Evolutionary conservation across 176 grass and related monocot species (phyloP), one percentile per base, ranked within the genome.

Genomic region (Ananas comosus): DNA sequence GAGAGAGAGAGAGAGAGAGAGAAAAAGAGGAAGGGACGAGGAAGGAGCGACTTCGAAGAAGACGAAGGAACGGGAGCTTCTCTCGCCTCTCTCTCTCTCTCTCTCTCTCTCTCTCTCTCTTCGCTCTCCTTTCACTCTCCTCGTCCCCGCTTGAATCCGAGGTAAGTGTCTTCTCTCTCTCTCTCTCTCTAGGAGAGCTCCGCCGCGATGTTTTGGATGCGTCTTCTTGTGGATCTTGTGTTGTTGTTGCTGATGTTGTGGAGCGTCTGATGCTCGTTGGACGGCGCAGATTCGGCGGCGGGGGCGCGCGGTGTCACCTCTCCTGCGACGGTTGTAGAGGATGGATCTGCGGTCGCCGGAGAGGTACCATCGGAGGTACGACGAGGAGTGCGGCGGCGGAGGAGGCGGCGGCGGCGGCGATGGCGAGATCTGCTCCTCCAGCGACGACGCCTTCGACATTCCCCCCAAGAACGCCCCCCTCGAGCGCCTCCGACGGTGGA

Each of bases 401-500:
- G 70, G 54, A 17, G 49, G 52, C 63, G 63, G 5, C 3, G 79
- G 54, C 25, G 49, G 52, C 63, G 63, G 5, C 3, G 79, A 67
- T 17, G 71, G 70, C 58, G 73, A 70, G 61, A 51, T 69, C 42
- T 76, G 77, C 53, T 56, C 4, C 53, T 56, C 53, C 13, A 4
- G 13, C 73, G 81, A 81, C 13, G 85, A 91, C 70, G 79, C 85
- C n/a, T 91, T 91, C 79, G 89, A 85, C 14, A 91, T 91, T 57
- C 89, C 85, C 0, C 79, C 86, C 13, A 91, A 91, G 85, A 91
- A 91, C 70, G 85, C 85, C 6, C 75, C 89, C 13, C 76, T 80
- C 70, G 85, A 80, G n/a, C 73, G 85, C 51, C 12, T 91, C 64
- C 81, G 80, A 12, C 82, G 89, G 51, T 91, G 89, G 89, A 85